Conservation (phyloP, 768 basidiomycete genomes). For the Fomitopsis pulvina region DNA sequence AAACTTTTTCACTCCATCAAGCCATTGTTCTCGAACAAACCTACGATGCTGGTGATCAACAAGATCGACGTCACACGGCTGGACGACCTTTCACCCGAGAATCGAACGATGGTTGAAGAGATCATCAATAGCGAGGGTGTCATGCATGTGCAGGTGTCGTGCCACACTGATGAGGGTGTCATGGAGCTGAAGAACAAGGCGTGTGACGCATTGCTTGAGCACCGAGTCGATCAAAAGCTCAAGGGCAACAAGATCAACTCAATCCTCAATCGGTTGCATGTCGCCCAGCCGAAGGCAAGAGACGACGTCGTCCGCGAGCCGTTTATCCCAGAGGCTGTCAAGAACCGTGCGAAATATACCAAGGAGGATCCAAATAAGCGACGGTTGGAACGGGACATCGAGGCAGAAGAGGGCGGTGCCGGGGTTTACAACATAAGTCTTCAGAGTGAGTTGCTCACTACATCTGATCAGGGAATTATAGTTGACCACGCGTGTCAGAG, state of each 20-base stretch:
- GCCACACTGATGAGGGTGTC: slow-evolving; percentile 95
- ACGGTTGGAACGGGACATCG: slow-evolving; percentile 71
- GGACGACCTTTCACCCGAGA: slow-evolving; percentile 73
- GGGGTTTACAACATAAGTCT: slow-evolving; percentile 90
- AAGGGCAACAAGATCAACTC: slow-evolving; percentile 90
- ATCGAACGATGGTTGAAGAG: slow-evolving; percentile 76
- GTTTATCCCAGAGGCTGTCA: slow-evolving; percentile 83
- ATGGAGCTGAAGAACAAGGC: slow-evolving; percentile 95
- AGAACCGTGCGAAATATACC: slow-evolving; percentile 75
- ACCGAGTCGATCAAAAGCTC: slow-evolving; percentile 91
- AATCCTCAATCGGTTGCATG: slow-evolving; percentile 93
- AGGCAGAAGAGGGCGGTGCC: slow-evolving; percentile 81
- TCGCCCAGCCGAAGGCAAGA: slow-evolving; percentile 83
- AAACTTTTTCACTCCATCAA: slow-evolving; percentile 99
- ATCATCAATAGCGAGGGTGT: slow-evolving; percentile 75
- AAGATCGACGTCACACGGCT: slow-evolving; percentile 93
- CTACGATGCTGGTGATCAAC: slow-evolving; percentile 92
- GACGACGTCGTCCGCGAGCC: slow-evolving; percentile 87
- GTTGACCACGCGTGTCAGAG: slow-evolving; percentile 41
- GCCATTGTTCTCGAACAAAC: slow-evolving; percentile 91
- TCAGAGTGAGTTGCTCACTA: slow-evolving; percentile 56
- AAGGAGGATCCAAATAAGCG: slow-evolving; percentile 77
- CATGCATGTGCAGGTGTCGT: slow-evolving; percentile 78
- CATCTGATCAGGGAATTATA: not conserved
- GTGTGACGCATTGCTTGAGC: slow-evolving; percentile 91